Evolutionary conservation across 768 basidiomycete species (phyloP).

Genomic region (Hemileccinum impolitum): DNA sequence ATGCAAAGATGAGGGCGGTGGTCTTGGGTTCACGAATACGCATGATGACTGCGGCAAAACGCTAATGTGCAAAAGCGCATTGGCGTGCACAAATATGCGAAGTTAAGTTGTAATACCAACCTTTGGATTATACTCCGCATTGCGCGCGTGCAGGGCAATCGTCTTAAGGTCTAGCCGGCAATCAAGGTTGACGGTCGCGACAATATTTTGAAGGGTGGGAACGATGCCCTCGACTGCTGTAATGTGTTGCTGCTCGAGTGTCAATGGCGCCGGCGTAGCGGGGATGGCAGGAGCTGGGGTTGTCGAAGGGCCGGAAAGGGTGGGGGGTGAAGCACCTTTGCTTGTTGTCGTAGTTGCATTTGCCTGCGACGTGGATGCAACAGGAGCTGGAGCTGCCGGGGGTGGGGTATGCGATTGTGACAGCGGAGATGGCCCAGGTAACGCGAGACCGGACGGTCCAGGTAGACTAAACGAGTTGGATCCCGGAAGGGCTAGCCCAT

Average conservation of each 20-base stretch:
- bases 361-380: slow-evolving; percentile 16
- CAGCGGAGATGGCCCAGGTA: slow-evolving; percentile 58
- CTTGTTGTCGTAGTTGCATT: slow-evolving; percentile 32
- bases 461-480: slow-evolving; percentile 44
- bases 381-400: slow-evolving; percentile 14
- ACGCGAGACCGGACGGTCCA: slow-evolving; percentile 41
- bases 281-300: slow-evolving; percentile 52
- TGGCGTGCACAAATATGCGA: slow-evolving; percentile 47
- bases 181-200: slow-evolving; percentile 97
- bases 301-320: slow-evolving; percentile 57
- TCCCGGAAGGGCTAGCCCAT: slow-evolving; percentile 58
- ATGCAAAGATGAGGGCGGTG: slow-evolving; percentile 98
- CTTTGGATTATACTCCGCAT: slow-evolving; percentile 99
- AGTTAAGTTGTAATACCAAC: slow-evolving; percentile 58
- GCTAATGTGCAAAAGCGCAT: slow-evolving; percentile 74
- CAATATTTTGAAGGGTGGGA: slow-evolving; percentile 99
- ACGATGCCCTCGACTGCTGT: slow-evolving; percentile 98
- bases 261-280: slow-evolving; percentile 68
- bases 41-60: slow-evolving; percentile 99
- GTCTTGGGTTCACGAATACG: slow-evolving; percentile 99
- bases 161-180: slow-evolving; percentile 97
- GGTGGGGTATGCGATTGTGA: slow-evolving; percentile 39
- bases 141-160: slow-evolving; percentile 94
- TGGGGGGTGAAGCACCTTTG: slow-evolving; percentile 34
- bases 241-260: slow-evolving; percentile 90